Conservation (phyloP, 768 basidiomycete species). For the Exidia glandulosa region DNA sequence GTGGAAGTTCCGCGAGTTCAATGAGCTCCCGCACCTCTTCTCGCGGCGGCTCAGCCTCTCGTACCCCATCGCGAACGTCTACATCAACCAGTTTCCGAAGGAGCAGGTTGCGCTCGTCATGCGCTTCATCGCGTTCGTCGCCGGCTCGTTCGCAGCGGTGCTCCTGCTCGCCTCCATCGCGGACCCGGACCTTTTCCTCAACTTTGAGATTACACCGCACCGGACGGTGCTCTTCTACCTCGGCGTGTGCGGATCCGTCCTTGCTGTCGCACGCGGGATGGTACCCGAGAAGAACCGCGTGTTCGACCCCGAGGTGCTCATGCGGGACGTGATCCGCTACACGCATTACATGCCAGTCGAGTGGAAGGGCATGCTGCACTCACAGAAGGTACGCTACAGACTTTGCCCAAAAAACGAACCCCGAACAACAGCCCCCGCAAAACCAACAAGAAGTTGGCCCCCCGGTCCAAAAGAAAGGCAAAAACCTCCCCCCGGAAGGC, state of each 20-base stretch:
- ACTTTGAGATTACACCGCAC: constrained; percentile 90
- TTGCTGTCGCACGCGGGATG: constrained; percentile 90
- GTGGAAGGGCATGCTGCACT: constrained; percentile 84
- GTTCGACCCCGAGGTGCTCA: constrained; percentile 86
- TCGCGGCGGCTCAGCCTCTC: constrained; percentile 75
- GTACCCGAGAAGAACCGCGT: constrained; percentile 89
- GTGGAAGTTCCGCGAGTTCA: constrained; percentile 99
- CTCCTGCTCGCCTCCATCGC: constrained; percentile 83
- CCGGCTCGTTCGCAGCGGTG: constrained; percentile 94
- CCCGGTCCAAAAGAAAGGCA: constrained; percentile 83
- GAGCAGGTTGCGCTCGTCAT: constrained; percentile 83
- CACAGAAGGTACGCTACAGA: constrained; percentile 84
- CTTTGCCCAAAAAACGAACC: no score
- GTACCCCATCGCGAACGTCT: constrained; percentile 84
- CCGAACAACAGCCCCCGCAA: no score
- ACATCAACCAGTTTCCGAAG: constrained; percentile 96
- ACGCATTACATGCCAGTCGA: constrained; percentile 94
- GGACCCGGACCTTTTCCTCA: constrained; percentile 86
- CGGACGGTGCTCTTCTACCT: constrained; percentile 92
- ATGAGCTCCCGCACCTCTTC: constrained; percentile 92
- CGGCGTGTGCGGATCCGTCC: constrained; percentile 72
- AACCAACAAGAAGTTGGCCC: constrained; percentile 85
- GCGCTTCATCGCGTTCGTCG: constrained; percentile 71
- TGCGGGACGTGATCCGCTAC: constrained; percentile 85
- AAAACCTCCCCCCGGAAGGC: constrained; percentile 80